Conservation (phyloP, 805 yeast genomes). For the Metschnikowia amazonensis region DNA sequence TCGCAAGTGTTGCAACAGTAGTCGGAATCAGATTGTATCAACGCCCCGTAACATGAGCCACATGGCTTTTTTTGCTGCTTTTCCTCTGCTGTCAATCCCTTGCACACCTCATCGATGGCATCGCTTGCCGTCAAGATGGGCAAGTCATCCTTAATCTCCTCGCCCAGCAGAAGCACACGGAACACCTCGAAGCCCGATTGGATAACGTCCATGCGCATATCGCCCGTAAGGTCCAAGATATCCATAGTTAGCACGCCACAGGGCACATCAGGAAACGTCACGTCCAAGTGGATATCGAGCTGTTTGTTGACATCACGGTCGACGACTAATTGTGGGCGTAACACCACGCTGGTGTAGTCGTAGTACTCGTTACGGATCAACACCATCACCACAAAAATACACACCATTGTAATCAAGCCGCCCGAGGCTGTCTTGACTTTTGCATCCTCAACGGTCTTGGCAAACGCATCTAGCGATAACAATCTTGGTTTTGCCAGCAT, state of each 20-base stretch:
- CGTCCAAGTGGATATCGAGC: conserved; percentile 74
- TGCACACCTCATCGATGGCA: conserved; percentile 28
- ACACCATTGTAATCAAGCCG: conserved; percentile 76
- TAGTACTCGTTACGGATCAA: conserved; percentile 71
- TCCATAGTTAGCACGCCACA: conserved; percentile 82
- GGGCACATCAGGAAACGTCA: conserved; percentile 80
- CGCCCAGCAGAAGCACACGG: conserved; percentile 56
- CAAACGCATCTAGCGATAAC: conserved; percentile 78
- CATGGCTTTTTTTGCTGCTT: conserved; percentile 44
- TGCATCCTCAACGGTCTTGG: conserved; percentile 93
- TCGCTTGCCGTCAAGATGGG: conserved; percentile 21
- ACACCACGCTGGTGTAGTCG: conserved; percentile 64
- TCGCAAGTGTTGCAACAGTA: conserved; percentile 84
- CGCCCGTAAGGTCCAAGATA: conserved; percentile 86
- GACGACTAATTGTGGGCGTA: conserved; percentile 81
- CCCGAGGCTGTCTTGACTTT: conserved; percentile 85
- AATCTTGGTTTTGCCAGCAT: conserved; percentile 35
- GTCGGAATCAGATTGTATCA: conserved; percentile 37
- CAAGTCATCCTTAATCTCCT: conserved; percentile 30
- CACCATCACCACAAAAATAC: conserved; percentile 56
- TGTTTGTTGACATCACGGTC: conserved; percentile 76
- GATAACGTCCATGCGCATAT: conserved; percentile 67
- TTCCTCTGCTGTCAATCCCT: conserved; percentile 29
- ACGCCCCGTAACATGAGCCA: conserved; percentile 90
- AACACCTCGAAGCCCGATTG: conserved; percentile 68